Base-by-base conservation (phyloP, 257 asterid species). In the Ocimum tenuiflorum region DNA sequence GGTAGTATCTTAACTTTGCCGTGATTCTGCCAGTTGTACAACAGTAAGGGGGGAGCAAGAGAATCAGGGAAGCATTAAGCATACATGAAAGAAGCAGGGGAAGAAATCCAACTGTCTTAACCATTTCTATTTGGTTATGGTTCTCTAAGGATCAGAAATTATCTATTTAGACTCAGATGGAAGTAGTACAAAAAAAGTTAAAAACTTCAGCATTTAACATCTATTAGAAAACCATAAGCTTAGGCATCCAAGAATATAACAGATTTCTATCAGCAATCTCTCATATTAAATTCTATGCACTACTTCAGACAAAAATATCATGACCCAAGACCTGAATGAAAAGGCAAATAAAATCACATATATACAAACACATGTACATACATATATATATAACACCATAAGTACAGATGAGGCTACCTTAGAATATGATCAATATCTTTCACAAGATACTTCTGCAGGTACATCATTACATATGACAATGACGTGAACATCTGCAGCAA, bases 401-500 rank as follows among this genome's bases (percentile, higher is more conserved):
- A 29, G n/a, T 68, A 35, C 69, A 68, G 49, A 59, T 4, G 63
- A 12, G 35, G 78, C 61, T 83, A 92, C 97, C 91, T 84, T 48
- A 89, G 70, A 53, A 85, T 76, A 62, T 79, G 72, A 60, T 70
- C 80, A 70, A 82, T 80, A 66, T 87, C 87, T 77, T 80, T 68
- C 14, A 41, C 69, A 52, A 89, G 88, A 82, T 87, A 87, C 78
- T 85, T 86, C 77, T 80, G 97, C 73, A 87, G 83, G 83, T 81
- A 76, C 97, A 84, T 83, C 89, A 87, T 82, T 48, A 87, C 74
- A 69, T 60, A 81, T 24, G 94, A 87, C 99, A 96, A 92, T 17
- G 97, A 86, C 45, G 79, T 85, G 75, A 92, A 89, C 78, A 92
- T 84, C 99, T 89, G 91, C 79, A 66, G 24, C 8, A 60, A 69